These are phyloP conservation scores for Xylaria digitata DNA, from an alignment of 2,329 filamentous ascomycete genomes.

Conservation along the genomic window DNA sequence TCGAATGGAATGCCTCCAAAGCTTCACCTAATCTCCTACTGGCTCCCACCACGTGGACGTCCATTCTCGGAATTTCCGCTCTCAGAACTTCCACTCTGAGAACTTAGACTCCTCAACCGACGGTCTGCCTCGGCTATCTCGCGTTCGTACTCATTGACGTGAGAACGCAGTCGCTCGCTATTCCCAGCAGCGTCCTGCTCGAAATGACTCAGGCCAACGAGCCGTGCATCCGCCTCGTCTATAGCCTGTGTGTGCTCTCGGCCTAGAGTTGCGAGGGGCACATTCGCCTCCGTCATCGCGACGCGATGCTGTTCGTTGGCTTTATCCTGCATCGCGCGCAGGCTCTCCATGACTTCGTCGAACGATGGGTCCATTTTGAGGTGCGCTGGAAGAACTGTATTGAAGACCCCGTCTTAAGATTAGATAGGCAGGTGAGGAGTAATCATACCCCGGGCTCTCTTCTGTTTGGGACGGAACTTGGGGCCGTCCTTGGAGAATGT, in stretches of 20 bases:
- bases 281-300: constrained; percentile 38
- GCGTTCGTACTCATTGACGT: constrained; percentile 23
- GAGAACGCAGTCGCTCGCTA: constrained; percentile 24
- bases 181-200: constrained; percentile 22
- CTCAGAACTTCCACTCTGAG: not conserved
- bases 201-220: constrained; percentile 17
- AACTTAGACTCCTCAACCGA: constrained; percentile 27
- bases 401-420: constrained; percentile 1
- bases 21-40: not conserved
- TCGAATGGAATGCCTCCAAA: not conserved
- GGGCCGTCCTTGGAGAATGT: not conserved
- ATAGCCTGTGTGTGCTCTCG: constrained; percentile 36
- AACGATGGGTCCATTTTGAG: constrained; percentile 33
- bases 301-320: constrained; percentile 38
- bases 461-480: not conserved
- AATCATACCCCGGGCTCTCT: too few species aligned
- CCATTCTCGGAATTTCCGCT: constrained; percentile 11
- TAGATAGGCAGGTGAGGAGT: not conserved
- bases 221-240: constrained; percentile 28
- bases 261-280: constrained; percentile 37
- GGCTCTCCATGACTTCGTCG: constrained; percentile 32
- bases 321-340: constrained; percentile 33
- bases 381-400: not conserved
- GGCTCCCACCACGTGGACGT: constrained; percentile 16
- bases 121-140: constrained; percentile 38